phyloP scores from a whole-genome alignment of 1,139 yeast genomes.

The Protomyces gravidus region DNA sequence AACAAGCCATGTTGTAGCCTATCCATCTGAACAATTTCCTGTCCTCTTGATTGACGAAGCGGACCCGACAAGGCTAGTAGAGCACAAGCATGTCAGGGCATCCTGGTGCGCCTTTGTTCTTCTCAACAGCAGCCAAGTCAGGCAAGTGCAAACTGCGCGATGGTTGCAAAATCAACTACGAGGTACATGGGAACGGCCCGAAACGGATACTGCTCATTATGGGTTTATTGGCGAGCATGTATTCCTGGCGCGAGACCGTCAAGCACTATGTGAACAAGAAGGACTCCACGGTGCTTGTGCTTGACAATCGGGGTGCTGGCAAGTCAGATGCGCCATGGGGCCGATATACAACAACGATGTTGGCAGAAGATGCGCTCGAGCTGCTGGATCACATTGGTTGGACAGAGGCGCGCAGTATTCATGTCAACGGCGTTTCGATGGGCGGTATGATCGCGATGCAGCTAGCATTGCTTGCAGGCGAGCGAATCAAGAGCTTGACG shows the following conservation, averaged over 20 bases:
- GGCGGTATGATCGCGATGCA: slow-evolving; percentile 27
- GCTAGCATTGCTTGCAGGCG: slow-evolving; percentile 10
- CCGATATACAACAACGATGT: slow-evolving; percentile 19
- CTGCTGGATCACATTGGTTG: slow-evolving; percentile 26
- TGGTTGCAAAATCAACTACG: slow-evolving; percentile 18
- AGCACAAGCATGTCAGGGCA: background rate
- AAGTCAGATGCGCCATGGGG: slow-evolving; percentile 22
- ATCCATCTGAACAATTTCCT: too few species aligned
- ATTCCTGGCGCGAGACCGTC: slow-evolving; percentile 23
- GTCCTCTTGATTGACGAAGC: background rate
- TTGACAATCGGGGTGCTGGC: slow-evolving; percentile 24
- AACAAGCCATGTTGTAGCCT: too few species aligned
- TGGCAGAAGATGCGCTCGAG: slow-evolving; percentile 20
- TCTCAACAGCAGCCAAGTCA: slow-evolving; percentile 6
- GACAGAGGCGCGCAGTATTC: slow-evolving; percentile 12
- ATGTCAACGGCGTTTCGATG: slow-evolving; percentile 25
- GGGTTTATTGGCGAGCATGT: slow-evolving; percentile 22
- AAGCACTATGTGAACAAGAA: slow-evolving; percentile 6
- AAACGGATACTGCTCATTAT: slow-evolving; percentile 16
- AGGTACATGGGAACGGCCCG: slow-evolving; percentile 21
- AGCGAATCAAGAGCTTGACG: slow-evolving; percentile 15
- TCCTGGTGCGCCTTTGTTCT: slow-evolving; percentile 10
- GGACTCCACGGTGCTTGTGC: slow-evolving; percentile 6
- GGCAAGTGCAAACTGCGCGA: slow-evolving; percentile 16
- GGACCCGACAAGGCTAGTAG: background rate